Evolutionary conservation across 2,329 filamentous ascomycete species (phyloP).

Genomic region (Ceratocystis colombiana): DNA sequence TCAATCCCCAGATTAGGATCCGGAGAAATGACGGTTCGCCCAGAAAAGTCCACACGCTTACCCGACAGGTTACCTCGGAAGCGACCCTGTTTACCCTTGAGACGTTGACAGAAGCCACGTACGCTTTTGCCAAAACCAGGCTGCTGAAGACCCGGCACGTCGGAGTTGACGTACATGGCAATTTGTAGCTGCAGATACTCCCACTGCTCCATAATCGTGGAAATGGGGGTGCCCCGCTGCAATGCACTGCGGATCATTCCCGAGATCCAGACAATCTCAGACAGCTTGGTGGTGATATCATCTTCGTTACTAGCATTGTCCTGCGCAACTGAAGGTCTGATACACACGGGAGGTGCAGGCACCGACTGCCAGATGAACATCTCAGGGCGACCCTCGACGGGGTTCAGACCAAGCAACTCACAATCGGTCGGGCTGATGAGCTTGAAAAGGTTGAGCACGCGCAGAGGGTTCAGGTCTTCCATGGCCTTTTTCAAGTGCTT

Average conservation of each 20-base stretch:
- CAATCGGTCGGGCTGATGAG: constrained; percentile 76
- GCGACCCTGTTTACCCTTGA: constrained; percentile 95
- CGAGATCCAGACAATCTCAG: constrained; percentile 89
- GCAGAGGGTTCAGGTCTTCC: constrained; percentile 84
- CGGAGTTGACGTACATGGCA: constrained; percentile 96
- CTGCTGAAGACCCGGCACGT: constrained; percentile 84
- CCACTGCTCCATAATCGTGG: constrained; percentile 96
- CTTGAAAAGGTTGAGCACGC: constrained; percentile 84
- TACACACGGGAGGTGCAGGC: constrained; percentile 86
- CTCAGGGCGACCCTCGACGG: constrained; percentile 77
- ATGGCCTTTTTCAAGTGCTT: constrained; percentile 86
- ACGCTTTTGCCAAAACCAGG: constrained; percentile 79
- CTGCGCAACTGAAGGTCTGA: constrained; percentile 86
- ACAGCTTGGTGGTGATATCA: constrained; percentile 91
- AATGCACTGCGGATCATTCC: constrained; percentile 75
- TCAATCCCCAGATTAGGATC: constrained; percentile 92
- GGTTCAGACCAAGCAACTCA: constrained; percentile 80
- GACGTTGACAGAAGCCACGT: constrained; percentile 82
- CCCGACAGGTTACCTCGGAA: constrained; percentile 95
- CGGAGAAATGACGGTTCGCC: constrained; percentile 91
- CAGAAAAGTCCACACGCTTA: constrained; percentile 97
- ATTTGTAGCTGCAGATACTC: constrained; percentile 92
- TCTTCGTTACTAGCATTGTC: constrained; percentile 92
- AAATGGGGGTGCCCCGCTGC: constrained; percentile 70
- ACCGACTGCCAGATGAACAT: constrained; percentile 98